Evolutionary conservation across 805 yeast genomes (phyloP).

Genomic region (Saccharomyces mikatae): DNA sequence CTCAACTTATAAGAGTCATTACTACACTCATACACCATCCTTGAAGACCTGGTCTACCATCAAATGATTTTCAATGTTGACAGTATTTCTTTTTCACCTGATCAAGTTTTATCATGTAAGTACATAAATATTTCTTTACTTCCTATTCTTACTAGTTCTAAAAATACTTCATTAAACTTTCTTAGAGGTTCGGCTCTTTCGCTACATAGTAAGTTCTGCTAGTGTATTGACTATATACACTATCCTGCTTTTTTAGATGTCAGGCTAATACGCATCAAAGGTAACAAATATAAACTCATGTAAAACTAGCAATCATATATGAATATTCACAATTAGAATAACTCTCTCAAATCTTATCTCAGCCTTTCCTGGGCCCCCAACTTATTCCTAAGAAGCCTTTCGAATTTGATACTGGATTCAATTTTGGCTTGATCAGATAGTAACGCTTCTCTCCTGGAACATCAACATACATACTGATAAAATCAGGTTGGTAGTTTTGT

Average conservation of each 20-base stretch:
- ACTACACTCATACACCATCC: conserved; percentile 44
- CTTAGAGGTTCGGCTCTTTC: not conserved
- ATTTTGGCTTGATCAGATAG: conserved; percentile 60
- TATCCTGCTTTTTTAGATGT: not conserved
- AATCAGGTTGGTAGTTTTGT: conserved; percentile 58
- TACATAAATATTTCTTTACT: not conserved
- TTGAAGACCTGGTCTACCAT: conserved; percentile 49
- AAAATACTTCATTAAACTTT: not conserved
- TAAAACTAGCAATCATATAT: not conserved
- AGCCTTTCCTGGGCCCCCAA: conserved; percentile 73
- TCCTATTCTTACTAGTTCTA: not conserved
- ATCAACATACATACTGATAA: conserved; percentile 66
- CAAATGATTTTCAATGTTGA: conserved; percentile 3
- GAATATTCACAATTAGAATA: not conserved
- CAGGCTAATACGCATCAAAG: not conserved
- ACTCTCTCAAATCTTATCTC: conserved; percentile 3
- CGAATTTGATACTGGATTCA: conserved; percentile 36
- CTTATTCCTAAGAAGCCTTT: conserved; percentile 70
- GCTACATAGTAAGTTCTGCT: not conserved
- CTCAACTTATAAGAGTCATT: conserved; percentile 30
- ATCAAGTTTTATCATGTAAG: not conserved
- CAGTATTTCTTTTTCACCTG: not conserved
- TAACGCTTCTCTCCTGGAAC: conserved; percentile 62
- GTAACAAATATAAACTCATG: not conserved
- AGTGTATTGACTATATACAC: not conserved